Conservation (phyloP, 2,329 filamentous ascomycete species). For the Fusarium piperis region DNA sequence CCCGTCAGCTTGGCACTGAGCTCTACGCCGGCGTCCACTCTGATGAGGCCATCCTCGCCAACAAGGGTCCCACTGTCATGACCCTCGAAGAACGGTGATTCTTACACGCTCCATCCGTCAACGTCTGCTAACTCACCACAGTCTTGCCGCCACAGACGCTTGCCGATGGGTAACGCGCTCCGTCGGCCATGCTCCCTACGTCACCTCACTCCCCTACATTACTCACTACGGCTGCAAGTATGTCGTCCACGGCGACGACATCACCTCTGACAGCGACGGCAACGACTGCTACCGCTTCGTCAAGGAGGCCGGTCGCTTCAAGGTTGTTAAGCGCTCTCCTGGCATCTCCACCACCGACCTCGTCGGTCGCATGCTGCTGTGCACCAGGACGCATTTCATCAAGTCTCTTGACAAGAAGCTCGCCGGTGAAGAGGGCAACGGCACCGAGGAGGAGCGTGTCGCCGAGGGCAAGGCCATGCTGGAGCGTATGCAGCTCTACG, state of each 20-base stretch:
- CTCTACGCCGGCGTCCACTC: conserved; percentile 94
- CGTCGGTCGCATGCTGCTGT: conserved; percentile 97
- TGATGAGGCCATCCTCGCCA: conserved; percentile 92
- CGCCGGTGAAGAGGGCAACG: conserved; percentile 76
- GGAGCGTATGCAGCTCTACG: conserved; percentile 84
- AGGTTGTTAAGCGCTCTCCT: conserved; percentile 95
- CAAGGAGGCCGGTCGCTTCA: conserved; percentile 92
- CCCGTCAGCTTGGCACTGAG: conserved; percentile 87
- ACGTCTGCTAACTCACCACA: conserved; percentile 48
- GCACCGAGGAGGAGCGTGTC: conserved; percentile 73
- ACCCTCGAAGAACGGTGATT: conserved; percentile 82
- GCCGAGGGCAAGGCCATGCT: conserved; percentile 74
- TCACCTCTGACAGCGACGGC: conserved; percentile 91
- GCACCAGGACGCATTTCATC: conserved; percentile 95
- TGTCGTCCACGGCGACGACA: conserved; percentile 96
- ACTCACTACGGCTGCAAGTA: conserved; percentile 94
- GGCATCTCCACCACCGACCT: conserved; percentile 97
- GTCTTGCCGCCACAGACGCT: conserved; percentile 88
- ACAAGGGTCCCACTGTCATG: conserved; percentile 99
- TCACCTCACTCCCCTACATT: conserved; percentile 93
- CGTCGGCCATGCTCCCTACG: conserved; percentile 88
- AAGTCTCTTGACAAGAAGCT: conserved; percentile 77
- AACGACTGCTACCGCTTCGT: conserved; percentile 99
- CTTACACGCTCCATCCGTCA: neutral
- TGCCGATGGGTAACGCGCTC: conserved; percentile 93